A percentile compares a stretch with the other conserved stretches of the same genome.
phyloP scores from a whole-genome alignment of 2,329 filamentous ascomycete species.

The Dothidotthia symphoricarpi region DNA sequence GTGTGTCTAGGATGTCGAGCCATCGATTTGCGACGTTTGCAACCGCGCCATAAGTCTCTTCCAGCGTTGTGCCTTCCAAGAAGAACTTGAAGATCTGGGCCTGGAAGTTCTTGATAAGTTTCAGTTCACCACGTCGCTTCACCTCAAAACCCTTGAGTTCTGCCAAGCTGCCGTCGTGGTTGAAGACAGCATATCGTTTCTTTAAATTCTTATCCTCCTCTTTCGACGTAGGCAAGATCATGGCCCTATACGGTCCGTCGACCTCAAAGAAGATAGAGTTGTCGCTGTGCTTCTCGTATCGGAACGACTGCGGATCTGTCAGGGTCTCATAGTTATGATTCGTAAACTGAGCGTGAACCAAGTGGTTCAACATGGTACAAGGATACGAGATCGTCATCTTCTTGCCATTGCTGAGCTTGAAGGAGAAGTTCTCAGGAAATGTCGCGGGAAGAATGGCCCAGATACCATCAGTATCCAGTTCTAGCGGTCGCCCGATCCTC shows the following conservation, averaged over 20 bases:
- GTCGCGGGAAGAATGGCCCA: constrained; percentile 98
- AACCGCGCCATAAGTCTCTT: constrained; percentile 86
- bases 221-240: constrained; percentile 96
- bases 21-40: constrained; percentile 94
- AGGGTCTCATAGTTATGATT: constrained; percentile 97
- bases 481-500: constrained; percentile 84
- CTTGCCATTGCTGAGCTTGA: constrained; percentile 93
- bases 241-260: constrained; percentile 94
- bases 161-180: constrained; percentile 91
- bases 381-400: constrained; percentile 96
- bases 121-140: constrained; percentile 94
- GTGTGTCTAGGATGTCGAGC: constrained; percentile 90
- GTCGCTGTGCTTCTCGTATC: constrained; percentile 95
- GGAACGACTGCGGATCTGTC: constrained; percentile 73
- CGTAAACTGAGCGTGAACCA: constrained; percentile 91
- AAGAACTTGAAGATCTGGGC: constrained; percentile 99
- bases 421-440: constrained; percentile 93
- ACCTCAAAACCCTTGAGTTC: constrained; percentile 97
- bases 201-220: constrained; percentile 99
- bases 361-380: constrained; percentile 97
- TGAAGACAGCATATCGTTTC: constrained; percentile 98
- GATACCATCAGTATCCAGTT: constrained; percentile 97
- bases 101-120: constrained; percentile 99
- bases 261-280: constrained; percentile 99
- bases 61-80: constrained; percentile 80